Base-by-base conservation (phyloP, 2,329 filamentous ascomycete species). In the Daldinia sp. region DNA sequence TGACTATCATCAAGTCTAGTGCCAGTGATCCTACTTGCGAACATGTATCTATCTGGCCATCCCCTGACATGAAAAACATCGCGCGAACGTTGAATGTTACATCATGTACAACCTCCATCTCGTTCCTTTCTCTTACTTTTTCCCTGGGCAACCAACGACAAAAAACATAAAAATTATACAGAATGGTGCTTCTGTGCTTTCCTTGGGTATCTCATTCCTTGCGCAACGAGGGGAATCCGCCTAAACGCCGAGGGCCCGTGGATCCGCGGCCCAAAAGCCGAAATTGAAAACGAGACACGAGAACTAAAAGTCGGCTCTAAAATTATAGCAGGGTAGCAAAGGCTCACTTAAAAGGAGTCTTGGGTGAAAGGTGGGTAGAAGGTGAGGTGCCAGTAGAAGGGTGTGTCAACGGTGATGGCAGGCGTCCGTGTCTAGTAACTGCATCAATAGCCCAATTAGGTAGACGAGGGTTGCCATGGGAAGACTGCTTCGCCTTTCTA, bases 401-500 rank as follows among this genome's bases (percentile, higher is more conserved):
- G 12, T 70, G 61, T 26, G 46, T 54, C 10, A 72, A 64, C 10
- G 72, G 70, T n/a, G 65, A 53, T 15, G 70, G 41, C 28, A 70
- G 69, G 20, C 70, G 70, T 26, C 69, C 69, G 42, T 68, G 67
- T 63, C 71, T 69, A 23, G 67, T 58, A 28, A 77, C 67, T 23
- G 76, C 69, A 37, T 73, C 56, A 23, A 48, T 69, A 54, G 76
- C 77, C 76, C 77, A 78, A 30, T n/a, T 42, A 15, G 75, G 76
- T 20, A 78, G 72, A 51, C 71, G 71, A 56, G 71, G 73, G 4
- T 72, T 75, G 26, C 10, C 12, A 12, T 64, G 66, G 20, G 71
- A 67, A 23, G 63, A 68, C 9, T 68, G 57, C 20, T 69, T 74
- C 9, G 72, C 60, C 41, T 71, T 72, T 51, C 73, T 73, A 42